Percentiles rank a stretch among this genome's conserved stretches.
Conservation (phyloP, 1,139 yeast species). For the Meyerozyma sp. region DNA sequence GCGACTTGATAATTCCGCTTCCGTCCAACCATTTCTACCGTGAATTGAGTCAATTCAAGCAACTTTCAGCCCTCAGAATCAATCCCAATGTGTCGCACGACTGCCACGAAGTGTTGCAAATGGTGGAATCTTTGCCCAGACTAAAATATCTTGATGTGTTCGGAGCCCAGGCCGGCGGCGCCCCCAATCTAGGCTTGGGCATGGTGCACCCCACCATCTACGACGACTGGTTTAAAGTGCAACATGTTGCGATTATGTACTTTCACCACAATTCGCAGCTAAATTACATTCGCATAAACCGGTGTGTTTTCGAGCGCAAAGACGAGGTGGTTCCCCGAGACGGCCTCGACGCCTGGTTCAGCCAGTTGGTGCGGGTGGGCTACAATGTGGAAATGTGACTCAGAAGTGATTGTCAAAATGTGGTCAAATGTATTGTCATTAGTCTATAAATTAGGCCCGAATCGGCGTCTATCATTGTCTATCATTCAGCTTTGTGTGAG, state of each 20-base stretch:
- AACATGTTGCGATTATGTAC: conserved; percentile 44
- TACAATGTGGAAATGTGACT: not conserved
- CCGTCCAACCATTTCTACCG: conserved; percentile 12
- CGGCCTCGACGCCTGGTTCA: conserved; percentile 42
- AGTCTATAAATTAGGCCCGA: too few species aligned
- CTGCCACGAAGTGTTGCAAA: conserved; percentile 18
- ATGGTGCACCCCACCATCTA: conserved; percentile 49
- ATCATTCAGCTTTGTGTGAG: not conserved
- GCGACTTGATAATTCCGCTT: conserved; percentile 25
- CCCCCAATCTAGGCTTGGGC: conserved; percentile 52
- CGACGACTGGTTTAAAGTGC: conserved; percentile 56
- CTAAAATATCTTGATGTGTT: conserved; percentile 40
- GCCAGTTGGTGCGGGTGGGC: conserved; percentile 11
- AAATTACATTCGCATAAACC: conserved; percentile 40
- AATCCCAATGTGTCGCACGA: conserved; percentile 21
- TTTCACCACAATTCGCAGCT: conserved; percentile 21
- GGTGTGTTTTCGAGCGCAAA: conserved; percentile 27
- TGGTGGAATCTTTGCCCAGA: conserved; percentile 21
- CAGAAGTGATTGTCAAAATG: too few species aligned
- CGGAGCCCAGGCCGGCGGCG: conserved; percentile 50
- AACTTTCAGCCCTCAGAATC: conserved; percentile 32
- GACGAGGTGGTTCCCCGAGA: conserved; percentile 33
- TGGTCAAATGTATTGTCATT: too few species aligned
- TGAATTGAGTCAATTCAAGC: conserved; percentile 13
- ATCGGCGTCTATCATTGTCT: too few species aligned